These are phyloP conservation scores for Suhomyces anneliseae DNA, from an alignment of 1,139 yeast genomes.

Conservation along the genomic window DNA sequence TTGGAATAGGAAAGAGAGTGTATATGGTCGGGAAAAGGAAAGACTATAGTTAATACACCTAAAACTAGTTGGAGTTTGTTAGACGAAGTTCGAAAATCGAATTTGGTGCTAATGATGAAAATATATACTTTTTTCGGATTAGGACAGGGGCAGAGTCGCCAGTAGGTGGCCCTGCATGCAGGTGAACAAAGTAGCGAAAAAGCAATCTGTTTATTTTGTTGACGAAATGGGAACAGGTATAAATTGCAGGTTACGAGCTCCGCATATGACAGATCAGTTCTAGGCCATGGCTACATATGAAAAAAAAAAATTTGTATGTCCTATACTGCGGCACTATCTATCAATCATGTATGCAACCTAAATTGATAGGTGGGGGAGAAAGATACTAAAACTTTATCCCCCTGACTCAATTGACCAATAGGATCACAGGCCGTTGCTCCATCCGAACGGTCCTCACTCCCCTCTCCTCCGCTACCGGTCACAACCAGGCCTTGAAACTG, in stretches of 20 bases:
- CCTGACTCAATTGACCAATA: no score
- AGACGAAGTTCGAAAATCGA: not conserved
- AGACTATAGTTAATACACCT: conserved; percentile 25
- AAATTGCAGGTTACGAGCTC: conserved; percentile 7
- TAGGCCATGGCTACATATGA: conserved; percentile 1
- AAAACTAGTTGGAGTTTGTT: not conserved
- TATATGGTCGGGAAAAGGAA: conserved; percentile 19
- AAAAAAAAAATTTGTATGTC: no score
- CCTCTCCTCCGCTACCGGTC: not conserved
- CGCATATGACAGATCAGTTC: conserved; percentile 1
- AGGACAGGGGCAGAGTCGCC: not conserved
- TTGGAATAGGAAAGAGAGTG: conserved; percentile 3
- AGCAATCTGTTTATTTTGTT: conserved; percentile 12
- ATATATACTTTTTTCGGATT: not conserved
- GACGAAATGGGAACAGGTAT: conserved; percentile 5
- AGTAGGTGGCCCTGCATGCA: conserved; percentile 1
- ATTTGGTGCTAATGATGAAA: not conserved
- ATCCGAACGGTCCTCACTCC: not conserved
- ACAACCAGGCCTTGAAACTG: conserved; percentile 15
- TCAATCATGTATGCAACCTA: no score
- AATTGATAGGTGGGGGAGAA: no score
- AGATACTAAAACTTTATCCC: no score
- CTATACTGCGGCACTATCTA: no score
- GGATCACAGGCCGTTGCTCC: not conserved
- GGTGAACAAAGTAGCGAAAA: conserved; percentile 3